Base-by-base conservation (phyloP, 176 grass and related monocot genomes). In the Echinochloa phyllopogon region DNA sequence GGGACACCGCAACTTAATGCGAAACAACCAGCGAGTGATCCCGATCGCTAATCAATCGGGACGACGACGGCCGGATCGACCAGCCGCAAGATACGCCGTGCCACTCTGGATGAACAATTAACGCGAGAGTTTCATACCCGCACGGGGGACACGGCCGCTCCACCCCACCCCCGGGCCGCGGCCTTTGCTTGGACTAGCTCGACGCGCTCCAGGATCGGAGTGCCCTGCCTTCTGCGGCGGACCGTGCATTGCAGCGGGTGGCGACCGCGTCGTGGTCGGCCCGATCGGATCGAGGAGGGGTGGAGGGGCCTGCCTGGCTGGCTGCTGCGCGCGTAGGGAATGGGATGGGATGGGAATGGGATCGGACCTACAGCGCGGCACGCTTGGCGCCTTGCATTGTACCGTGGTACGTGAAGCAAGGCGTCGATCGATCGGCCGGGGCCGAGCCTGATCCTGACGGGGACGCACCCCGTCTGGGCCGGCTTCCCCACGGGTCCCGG, bases 51-150 rank as follows among this genome's bases (percentile, higher is more conserved):
- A 49, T 48, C 44, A 10, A 49, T 13, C n/a, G 43, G 24, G 68
- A 71, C 41, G 68, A 71, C n/a, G 68, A 48, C 68, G 42, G n/a
- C 6, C 69, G 69, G 47, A 65, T 37, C n/a, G n/a, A n/a, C n/a
- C 62, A 14, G 62, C 2, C 27, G 25, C 62, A 8, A 5, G 29
- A 18, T 15, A 65, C 62, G 29, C 29, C 61, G 25, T 36, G 25
- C 0, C 29, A 1, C 62, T 17, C 23, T 11, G 23, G 23, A 33
- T 33, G 29, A 33, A 33, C 29, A 33, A n/a, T n/a, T n/a, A n/a
- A 33, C 29, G 29, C 29, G 29, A 33, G 29, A 33, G 29, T 33
- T 33, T 1, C 29, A 33, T 2, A 33, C 53, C 29, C 29, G 29
- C 29, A 33, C 29, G 48, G 48, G 42, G 42, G 42, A 44, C 42